A percentile compares a stretch with the other conserved stretches of the same genome.
These are phyloP conservation scores for Scytalidium sp. DNA, from an alignment of 2,329 filamentous ascomycete species.

Conservation along the genomic window DNA sequence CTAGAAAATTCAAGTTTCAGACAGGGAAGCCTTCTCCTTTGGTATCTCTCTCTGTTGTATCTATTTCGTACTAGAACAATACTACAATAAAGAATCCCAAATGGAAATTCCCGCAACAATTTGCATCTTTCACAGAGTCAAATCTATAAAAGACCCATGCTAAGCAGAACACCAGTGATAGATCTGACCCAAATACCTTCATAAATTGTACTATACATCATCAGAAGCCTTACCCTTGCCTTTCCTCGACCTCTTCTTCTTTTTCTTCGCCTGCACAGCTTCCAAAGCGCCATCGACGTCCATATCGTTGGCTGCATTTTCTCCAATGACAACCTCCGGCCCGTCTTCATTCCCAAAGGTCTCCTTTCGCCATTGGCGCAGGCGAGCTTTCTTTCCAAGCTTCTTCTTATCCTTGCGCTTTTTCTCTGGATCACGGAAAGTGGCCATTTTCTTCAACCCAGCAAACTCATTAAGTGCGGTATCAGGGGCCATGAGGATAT, in stretches of 20 bases:
- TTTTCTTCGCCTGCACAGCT: constrained; percentile 39
- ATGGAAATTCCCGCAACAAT: no score
- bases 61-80: no score
- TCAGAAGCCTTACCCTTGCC: constrained; percentile 17
- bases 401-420: constrained; percentile 86
- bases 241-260: constrained; percentile 50
- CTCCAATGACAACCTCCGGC: constrained; percentile 27
- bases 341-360: constrained; percentile 53
- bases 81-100: no score
- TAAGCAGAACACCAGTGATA: neutral
- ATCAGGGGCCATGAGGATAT: constrained; percentile 90
- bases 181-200: neutral
- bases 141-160: neutral
- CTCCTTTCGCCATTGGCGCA: constrained; percentile 78
- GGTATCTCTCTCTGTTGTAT: no score
- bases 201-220: neutral
- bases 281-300: constrained; percentile 23
- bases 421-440: constrained; percentile 84
- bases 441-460: constrained; percentile 90
- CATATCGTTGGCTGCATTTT: constrained; percentile 16
- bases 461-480: constrained; percentile 83
- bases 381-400: constrained; percentile 86
- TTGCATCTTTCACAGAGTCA: no score
- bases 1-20: no score
- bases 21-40: no score